A percentile compares a stretch with the other conserved stretches of the same genome.
phyloP scores from a whole-genome alignment of 2,329 filamentous ascomycete species.

The Thermothelomyces thermophilus region DNA sequence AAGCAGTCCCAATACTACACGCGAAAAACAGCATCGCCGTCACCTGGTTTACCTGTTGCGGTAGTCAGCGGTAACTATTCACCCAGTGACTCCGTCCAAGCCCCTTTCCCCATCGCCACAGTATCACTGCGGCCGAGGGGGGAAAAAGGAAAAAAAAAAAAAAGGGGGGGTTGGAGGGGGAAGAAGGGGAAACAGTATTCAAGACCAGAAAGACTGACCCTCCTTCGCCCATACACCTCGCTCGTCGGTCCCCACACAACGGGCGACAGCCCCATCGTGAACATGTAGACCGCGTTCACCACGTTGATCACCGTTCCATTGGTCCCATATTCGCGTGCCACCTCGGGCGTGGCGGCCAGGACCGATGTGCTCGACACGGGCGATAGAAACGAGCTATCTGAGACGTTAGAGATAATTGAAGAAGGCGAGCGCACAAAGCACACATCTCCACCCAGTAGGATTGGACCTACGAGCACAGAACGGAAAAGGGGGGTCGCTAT shows the following conservation, averaged over 20 bases:
- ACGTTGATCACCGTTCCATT: slow-evolving; percentile 59
- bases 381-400: slow-evolving; percentile 55
- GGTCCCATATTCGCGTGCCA: slow-evolving; percentile 52
- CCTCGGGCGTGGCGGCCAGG: slow-evolving; percentile 58
- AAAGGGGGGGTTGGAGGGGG: background rate
- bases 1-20: slow-evolving; percentile 59
- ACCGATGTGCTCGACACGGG: slow-evolving; percentile 63
- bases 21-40: slow-evolving; percentile 54
- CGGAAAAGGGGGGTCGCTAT: too few relatives aligned
- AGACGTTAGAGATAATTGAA: too few relatives aligned
- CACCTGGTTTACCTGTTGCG: slow-evolving; percentile 43
- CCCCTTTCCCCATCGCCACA: background rate
- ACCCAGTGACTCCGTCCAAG: background rate
- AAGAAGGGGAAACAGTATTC: background rate
- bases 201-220: slow-evolving; percentile 30
- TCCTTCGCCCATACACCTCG: slow-evolving; percentile 48
- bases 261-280: slow-evolving; percentile 62
- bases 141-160: too few relatives aligned
- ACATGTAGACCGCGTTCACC: slow-evolving; percentile 62
- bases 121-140: too few relatives aligned
- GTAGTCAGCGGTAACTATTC: background rate
- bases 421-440: too few relatives aligned
- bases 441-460: too few relatives aligned
- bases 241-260: slow-evolving; percentile 62
- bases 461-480: too few relatives aligned